These are phyloP conservation scores for Allium sativum DNA, from an alignment of 106 monocot species.

Conservation along the genomic window DNA sequence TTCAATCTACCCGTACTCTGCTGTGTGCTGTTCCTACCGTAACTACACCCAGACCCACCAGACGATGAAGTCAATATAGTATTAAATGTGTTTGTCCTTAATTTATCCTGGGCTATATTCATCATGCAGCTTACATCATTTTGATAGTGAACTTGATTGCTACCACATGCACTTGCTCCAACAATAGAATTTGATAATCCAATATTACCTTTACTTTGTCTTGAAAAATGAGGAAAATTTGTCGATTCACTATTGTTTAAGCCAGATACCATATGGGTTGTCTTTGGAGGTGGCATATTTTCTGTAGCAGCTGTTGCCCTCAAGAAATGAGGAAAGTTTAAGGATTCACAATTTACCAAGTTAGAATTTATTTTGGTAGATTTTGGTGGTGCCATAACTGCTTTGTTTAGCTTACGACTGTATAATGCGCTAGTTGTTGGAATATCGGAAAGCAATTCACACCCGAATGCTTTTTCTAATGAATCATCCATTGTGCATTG, in stretches of 20 bases:
- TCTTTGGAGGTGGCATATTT: constrained; percentile 30
- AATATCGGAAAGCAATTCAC: constrained; percentile 53
- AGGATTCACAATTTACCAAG: background rate
- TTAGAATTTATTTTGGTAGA: background rate
- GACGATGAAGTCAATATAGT: constrained; percentile 36
- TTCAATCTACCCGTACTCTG: constrained; percentile 16
- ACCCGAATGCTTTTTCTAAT: constrained; percentile 48
- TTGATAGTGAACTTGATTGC: constrained; percentile 24
- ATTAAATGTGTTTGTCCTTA: constrained; percentile 16
- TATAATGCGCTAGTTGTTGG: constrained; percentile 17
- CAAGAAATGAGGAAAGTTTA: background rate
- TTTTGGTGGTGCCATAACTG: constrained; percentile 29
- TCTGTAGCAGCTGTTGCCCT: no score
- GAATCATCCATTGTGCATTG: constrained; percentile 52
- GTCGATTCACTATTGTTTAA: constrained; percentile 3
- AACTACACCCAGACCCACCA: constrained; percentile 37
- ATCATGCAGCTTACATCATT: constrained; percentile 10
- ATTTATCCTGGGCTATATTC: constrained; percentile 8
- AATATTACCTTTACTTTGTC: constrained; percentile 12
- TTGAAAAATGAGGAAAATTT: constrained; percentile 41
- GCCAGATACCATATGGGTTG: background rate
- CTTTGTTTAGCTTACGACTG: constrained; percentile 10
- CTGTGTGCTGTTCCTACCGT: constrained; percentile 21
- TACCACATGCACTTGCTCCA: constrained; percentile 36
- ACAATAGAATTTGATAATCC: constrained; percentile 33